Conservation (phyloP, 345 rosid genomes). For the Syzygium grande region DNA sequence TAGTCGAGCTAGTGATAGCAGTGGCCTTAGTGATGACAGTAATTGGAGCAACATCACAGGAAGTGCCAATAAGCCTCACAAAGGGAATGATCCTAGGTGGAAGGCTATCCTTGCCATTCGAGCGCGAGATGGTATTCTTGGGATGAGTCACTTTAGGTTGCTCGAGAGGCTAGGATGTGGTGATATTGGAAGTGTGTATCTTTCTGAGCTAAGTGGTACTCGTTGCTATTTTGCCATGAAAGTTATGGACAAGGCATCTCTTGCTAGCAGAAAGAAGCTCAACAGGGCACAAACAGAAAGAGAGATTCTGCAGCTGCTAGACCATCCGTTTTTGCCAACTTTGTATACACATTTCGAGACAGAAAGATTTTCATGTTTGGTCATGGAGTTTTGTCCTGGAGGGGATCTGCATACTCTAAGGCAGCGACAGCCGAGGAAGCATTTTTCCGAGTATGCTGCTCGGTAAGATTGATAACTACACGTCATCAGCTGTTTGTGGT, state of each 20-base stretch:
- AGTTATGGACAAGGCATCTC: constrained; percentile 98
- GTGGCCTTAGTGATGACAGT: constrained; percentile 89
- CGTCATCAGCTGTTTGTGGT: neutral
- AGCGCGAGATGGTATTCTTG: constrained; percentile 77
- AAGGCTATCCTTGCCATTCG: constrained; percentile 85
- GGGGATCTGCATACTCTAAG: constrained; percentile 94
- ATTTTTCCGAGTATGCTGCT: constrained; percentile 96
- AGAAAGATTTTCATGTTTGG: constrained; percentile 91
- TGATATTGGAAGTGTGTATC: constrained; percentile 96
- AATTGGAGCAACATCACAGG: constrained; percentile 93
- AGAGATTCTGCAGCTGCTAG: constrained; percentile 89
- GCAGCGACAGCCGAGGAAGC: constrained; percentile 95
- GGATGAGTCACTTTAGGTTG: constrained; percentile 92
- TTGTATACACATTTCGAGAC: constrained; percentile 95
- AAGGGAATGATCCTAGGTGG: constrained; percentile 98
- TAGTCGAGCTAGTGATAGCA: constrained; percentile 77
- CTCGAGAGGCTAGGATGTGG: constrained; percentile 95
- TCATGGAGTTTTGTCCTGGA: constrained; percentile 97
- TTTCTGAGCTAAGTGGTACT: constrained; percentile 88
- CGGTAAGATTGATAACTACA: constrained; percentile 36
- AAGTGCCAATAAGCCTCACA: constrained; percentile 90
- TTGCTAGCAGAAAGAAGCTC: constrained; percentile 89
- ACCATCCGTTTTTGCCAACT: constrained; percentile 96
- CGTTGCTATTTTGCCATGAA: constrained; percentile 91
- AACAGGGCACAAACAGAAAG: constrained; percentile 96